phyloP scores from a whole-genome alignment of 2,329 filamentous ascomycete genomes.

The Colletotrichum tropicale region DNA sequence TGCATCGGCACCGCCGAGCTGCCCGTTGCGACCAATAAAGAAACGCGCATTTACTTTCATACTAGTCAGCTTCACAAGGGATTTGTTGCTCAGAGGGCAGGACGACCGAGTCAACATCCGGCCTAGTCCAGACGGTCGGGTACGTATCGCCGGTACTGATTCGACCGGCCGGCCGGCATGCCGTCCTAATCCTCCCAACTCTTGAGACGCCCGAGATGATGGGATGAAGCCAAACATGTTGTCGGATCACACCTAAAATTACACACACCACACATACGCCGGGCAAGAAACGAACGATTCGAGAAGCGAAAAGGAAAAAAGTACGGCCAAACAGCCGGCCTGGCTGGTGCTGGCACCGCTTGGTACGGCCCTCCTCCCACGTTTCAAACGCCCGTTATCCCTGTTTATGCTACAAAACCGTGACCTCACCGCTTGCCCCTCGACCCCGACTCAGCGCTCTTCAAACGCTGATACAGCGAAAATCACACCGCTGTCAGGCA shows the following conservation, averaged over 20 bases:
- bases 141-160: not conserved
- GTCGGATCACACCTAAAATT: not conserved
- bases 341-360: not conserved
- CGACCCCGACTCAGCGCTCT: not conserved
- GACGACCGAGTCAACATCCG: not conserved
- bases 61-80: constrained; percentile 14
- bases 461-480: not conserved
- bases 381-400: not conserved
- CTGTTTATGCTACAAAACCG: not conserved
- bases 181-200: not conserved
- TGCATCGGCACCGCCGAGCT: constrained; percentile 9
- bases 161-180: not conserved
- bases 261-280: not conserved
- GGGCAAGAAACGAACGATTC: not conserved
- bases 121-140: not conserved
- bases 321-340: not conserved
- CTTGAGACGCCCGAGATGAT: constrained; percentile 1
- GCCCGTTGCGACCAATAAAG: constrained; percentile 5
- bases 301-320: not conserved
- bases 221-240: constrained; percentile 1
- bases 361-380: not conserved
- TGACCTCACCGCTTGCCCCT: not conserved
- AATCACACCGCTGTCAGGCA: not conserved
- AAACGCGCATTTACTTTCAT: not conserved
- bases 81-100: not conserved